phyloP scores from a whole-genome alignment of 768 basidiomycete species.

The Collybia nuda region DNA sequence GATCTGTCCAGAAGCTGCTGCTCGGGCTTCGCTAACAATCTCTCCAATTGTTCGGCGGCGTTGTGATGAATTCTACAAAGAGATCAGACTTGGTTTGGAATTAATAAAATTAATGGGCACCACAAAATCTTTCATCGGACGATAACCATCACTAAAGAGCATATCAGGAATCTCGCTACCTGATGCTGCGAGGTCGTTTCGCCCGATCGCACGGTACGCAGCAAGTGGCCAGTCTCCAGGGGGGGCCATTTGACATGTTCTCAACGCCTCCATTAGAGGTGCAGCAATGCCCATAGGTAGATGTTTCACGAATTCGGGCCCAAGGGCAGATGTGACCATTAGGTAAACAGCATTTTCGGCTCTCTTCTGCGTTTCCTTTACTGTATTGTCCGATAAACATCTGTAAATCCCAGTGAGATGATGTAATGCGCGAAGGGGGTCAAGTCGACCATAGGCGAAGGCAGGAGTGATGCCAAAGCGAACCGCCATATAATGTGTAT shows the following conservation, averaged over 20 bases:
- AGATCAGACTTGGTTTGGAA: constrained; percentile 2
- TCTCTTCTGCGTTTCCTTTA: constrained; percentile 54
- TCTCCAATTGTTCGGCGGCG: constrained; percentile 51
- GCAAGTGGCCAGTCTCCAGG: constrained; percentile 70
- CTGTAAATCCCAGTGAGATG: constrained; percentile 58
- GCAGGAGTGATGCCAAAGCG: constrained; percentile 52
- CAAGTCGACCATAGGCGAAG: constrained; percentile 60
- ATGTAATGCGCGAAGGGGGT: constrained; percentile 55
- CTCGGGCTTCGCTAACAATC: constrained; percentile 50
- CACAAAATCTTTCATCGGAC: constrained; percentile 54
- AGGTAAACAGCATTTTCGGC: constrained; percentile 63
- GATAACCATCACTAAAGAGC: constrained; percentile 53
- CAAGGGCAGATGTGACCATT: constrained; percentile 50
- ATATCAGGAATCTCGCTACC: constrained; percentile 47
- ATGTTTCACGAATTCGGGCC: constrained; percentile 47
- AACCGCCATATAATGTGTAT: constrained; percentile 44
- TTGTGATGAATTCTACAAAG: constrained; percentile 46
- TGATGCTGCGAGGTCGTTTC: constrained; percentile 73
- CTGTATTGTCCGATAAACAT: constrained; percentile 53
- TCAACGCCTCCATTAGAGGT: constrained; percentile 82
- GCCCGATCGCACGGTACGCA: constrained; percentile 67
- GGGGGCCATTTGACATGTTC: constrained; percentile 80
- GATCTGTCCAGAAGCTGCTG: constrained; percentile 52
- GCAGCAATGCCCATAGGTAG: constrained; percentile 72
- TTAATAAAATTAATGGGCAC: constrained; percentile 28